Conservation (phyloP, 345 rosid genomes). For the Brassica rapa region DNA sequence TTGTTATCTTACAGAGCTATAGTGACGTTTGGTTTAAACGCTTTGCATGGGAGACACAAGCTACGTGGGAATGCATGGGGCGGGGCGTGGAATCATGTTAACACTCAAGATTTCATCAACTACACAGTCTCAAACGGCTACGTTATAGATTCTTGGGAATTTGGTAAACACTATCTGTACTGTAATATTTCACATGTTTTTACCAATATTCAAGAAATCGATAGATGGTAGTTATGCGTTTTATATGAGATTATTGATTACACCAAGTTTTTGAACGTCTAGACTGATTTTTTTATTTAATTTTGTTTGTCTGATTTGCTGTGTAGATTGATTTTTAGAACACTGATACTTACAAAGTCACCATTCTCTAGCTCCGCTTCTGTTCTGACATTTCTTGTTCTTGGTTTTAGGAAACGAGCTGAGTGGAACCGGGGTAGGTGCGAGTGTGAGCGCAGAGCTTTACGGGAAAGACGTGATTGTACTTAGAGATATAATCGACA, state of each 20-base stretch:
- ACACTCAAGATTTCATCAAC: slow-evolving; percentile 71
- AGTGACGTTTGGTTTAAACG: slow-evolving; percentile 86
- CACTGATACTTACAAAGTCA: not conserved
- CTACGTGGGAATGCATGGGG: slow-evolving; percentile 61
- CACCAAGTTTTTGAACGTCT: too few species aligned
- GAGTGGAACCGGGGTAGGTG: slow-evolving; percentile 80
- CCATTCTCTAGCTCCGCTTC: not conserved
- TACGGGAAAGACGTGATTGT: slow-evolving; percentile 77
- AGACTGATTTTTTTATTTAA: too few species aligned
- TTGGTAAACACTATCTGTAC: slow-evolving; percentile 48
- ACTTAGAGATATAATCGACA: slow-evolving; percentile 58
- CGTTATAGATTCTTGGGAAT: slow-evolving; percentile 92
- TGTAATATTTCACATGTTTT: not conserved
- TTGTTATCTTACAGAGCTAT: slow-evolving; percentile 71
- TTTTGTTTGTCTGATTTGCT: too few species aligned
- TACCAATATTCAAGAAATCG: too few species aligned
- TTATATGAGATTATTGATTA: too few species aligned
- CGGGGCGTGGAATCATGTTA: slow-evolving; percentile 81
- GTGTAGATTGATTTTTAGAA: too few species aligned
- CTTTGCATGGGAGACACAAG: slow-evolving; percentile 80
- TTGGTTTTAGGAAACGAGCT: slow-evolving; percentile 79
- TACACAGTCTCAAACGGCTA: slow-evolving; percentile 81
- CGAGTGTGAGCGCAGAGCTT: slow-evolving; percentile 69
- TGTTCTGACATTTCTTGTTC: slow-evolving; percentile 9
- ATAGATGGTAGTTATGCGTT: too few species aligned